Conservation (phyloP, 2,329 filamentous ascomycete genomes). For the Phoma herbarum region DNA sequence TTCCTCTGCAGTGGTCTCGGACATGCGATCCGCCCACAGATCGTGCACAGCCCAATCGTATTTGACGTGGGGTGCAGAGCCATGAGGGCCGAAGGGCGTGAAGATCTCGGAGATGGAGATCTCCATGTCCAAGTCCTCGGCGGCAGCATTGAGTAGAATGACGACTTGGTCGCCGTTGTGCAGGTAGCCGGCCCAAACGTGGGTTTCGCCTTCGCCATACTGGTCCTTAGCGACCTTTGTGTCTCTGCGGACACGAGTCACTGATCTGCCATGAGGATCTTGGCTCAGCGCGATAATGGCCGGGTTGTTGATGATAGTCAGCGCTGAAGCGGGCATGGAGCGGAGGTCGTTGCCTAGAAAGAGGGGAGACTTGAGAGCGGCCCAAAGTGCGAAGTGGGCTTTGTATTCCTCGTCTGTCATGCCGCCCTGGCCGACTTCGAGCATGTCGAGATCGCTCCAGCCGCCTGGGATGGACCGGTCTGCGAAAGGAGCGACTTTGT, state of each 20-base stretch:
- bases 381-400: slow-evolving; percentile 54
- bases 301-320: slow-evolving; percentile 53
- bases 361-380: slow-evolving; percentile 54
- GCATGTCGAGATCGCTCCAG: slow-evolving; percentile 46
- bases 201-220: slow-evolving; percentile 37
- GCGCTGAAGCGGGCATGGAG: slow-evolving; percentile 50
- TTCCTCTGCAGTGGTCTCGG: slow-evolving; percentile 23
- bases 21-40: slow-evolving; percentile 37
- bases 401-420: slow-evolving; percentile 47
- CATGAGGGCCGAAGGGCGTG: slow-evolving; percentile 34
- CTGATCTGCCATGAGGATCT: slow-evolving; percentile 34
- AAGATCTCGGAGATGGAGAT: slow-evolving; percentile 37
- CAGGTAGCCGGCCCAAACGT: slow-evolving; percentile 36
- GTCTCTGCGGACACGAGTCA: slow-evolving; percentile 34
- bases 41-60: slow-evolving; percentile 38
- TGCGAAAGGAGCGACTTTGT: slow-evolving; percentile 40
- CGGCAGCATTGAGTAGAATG: slow-evolving; percentile 34
- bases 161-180: slow-evolving; percentile 35
- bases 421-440: slow-evolving; percentile 42
- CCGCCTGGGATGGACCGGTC: slow-evolving; percentile 41
- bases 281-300: slow-evolving; percentile 41
- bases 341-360: slow-evolving; percentile 56
- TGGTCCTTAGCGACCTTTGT: slow-evolving; percentile 33
- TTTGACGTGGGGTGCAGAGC: slow-evolving; percentile 34
- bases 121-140: slow-evolving; percentile 31